Conservation (phyloP, 2,329 filamentous ascomycete species). For the Pyricularia pennisetigena region DNA sequence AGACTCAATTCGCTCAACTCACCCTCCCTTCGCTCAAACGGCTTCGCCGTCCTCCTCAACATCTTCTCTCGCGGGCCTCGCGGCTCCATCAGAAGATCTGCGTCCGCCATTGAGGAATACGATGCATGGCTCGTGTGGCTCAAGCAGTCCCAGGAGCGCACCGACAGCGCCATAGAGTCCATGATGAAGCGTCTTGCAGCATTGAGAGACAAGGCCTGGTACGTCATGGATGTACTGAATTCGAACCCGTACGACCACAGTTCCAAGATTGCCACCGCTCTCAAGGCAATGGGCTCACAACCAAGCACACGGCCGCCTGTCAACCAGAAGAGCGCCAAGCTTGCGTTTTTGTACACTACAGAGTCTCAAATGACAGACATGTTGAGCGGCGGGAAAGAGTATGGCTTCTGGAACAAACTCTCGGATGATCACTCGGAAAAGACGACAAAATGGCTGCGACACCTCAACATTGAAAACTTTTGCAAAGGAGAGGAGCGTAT, state of each 20-base stretch:
- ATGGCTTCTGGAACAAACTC: constrained; percentile 88
- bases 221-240: constrained; percentile 84
- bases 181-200: constrained; percentile 67
- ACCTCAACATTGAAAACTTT: constrained; percentile 80
- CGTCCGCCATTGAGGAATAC: constrained; percentile 66
- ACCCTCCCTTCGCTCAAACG: constrained; percentile 52
- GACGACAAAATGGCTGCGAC: constrained; percentile 72
- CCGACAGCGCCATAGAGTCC: constrained; percentile 62
- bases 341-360: constrained; percentile 64
- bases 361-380: constrained; percentile 83
- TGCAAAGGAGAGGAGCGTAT: constrained; percentile 92
- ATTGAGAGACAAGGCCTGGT: constrained; percentile 97
- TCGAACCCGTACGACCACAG: constrained; percentile 83
- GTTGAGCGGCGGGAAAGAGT: constrained; percentile 69
- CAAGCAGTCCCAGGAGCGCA: constrained; percentile 70
- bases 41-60: constrained; percentile 62
- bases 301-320: not conserved
- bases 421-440: constrained; percentile 91
- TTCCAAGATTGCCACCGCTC: constrained; percentile 71
- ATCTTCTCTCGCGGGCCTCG: constrained; percentile 64
- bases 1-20: constrained; percentile 57
- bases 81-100: constrained; percentile 59
- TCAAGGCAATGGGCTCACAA: constrained; percentile 72
- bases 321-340: constrained; percentile 24
- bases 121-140: constrained; percentile 77